Evolutionary conservation across 2,329 filamentous ascomycete genomes (phyloP).

Genomic region (Fusarium marasasianum): DNA sequence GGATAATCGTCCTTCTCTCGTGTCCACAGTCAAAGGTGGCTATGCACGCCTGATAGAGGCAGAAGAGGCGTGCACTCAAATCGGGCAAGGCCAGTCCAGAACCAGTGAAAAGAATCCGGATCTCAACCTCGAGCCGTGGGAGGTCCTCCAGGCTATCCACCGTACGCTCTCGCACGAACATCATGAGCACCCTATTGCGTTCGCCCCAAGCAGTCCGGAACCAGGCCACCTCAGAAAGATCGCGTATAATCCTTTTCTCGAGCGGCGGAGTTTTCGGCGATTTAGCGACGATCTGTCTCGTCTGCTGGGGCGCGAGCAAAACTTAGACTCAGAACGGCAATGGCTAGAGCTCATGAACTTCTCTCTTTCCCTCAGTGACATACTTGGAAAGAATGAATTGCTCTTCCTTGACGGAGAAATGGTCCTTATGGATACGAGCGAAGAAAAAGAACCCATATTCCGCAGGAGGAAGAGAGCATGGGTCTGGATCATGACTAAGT

Average conservation of each 20-base stretch:
- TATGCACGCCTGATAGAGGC: neutral
- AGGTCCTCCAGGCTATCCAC: fast-evolving
- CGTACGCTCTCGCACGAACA: fast-evolving
- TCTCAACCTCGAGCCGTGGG: fast-evolving
- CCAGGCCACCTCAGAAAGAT: fast-evolving
- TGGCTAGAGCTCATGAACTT: too few species aligned
- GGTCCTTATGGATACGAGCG: too few species aligned
- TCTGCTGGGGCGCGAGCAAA: neutral
- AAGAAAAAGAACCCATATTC: too few species aligned
- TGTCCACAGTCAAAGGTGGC: fast-evolving
- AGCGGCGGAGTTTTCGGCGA: fast-evolving
- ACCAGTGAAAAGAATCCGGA: fast-evolving
- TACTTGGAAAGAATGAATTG: too few species aligned
- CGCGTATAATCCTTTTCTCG: fast-evolving
- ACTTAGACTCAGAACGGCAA: neutral
- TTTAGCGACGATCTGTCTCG: neutral
- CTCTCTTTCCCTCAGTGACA: too few species aligned
- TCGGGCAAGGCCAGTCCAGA: fast-evolving
- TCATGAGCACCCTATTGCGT: fast-evolving
- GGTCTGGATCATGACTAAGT: too few species aligned
- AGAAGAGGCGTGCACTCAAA: neutral
- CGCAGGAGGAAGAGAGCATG: too few species aligned
- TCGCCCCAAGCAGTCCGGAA: fast-evolving
- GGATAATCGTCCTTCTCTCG: too few species aligned
- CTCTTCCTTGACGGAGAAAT: too few species aligned